Conservation (phyloP, 1,284 basidiomycete species). For the Trametes hirsuta region DNA sequence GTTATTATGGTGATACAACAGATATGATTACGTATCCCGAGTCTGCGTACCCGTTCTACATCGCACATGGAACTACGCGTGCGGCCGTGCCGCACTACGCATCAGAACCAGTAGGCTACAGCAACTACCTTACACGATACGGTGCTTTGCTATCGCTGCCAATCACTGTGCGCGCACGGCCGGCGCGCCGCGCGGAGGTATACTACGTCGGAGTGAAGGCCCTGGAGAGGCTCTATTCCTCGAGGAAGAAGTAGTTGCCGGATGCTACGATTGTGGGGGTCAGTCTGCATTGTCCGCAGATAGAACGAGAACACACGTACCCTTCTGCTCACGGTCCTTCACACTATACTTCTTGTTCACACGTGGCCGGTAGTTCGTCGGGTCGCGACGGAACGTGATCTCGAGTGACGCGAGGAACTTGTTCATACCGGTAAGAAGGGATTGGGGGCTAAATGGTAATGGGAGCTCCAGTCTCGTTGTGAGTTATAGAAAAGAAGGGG, state of each 20-base stretch:
- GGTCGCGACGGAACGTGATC: slow-evolving; percentile 96
- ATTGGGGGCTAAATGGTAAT: slow-evolving; percentile 63
- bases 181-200: slow-evolving; percentile 3
- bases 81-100: not conserved
- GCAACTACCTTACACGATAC: slow-evolving; percentile 28
- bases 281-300: slow-evolving; percentile 8
- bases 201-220: no score
- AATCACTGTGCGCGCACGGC: slow-evolving; percentile 7
- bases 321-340: slow-evolving; percentile 94
- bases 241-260: slow-evolving; percentile 91
- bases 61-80: not conserved
- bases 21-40: not conserved
- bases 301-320: slow-evolving; percentile 45
- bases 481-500: no score
- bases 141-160: slow-evolving; percentile 14
- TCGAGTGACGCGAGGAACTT: slow-evolving; percentile 91
- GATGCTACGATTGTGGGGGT: slow-evolving; percentile 47
- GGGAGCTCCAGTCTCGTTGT: no score
- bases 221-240: slow-evolving; percentile 50
- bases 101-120: slow-evolving; percentile 24
- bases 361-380: slow-evolving; percentile 90
- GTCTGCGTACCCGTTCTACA: not conserved
- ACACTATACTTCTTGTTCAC: slow-evolving; percentile 94
- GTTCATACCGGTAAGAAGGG: slow-evolving; percentile 88
- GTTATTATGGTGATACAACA: not conserved